These are phyloP conservation scores for Gloeopeniophorella convolvens DNA, from an alignment of 768 basidiomycete species.

Conservation along the genomic window DNA sequence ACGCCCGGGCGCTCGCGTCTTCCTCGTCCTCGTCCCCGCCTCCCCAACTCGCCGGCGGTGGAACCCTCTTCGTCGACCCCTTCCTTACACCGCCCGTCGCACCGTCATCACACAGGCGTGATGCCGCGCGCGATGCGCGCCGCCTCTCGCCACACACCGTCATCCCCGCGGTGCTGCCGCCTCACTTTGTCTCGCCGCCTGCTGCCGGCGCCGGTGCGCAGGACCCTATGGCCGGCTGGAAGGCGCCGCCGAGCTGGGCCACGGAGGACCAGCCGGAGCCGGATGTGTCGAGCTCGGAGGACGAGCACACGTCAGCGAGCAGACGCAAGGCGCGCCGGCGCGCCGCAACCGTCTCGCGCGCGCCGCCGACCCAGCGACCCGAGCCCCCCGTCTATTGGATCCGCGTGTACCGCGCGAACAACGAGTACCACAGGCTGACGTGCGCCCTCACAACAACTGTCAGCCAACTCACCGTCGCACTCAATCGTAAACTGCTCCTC, in stretches of 20 bases:
- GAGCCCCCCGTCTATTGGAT: slow-evolving; percentile 40
- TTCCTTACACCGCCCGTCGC: slow-evolving; percentile 15
- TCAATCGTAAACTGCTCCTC: slow-evolving; percentile 51
- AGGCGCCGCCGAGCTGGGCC: slow-evolving; percentile 72
- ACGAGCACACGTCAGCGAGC: slow-evolving; percentile 23
- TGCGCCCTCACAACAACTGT: slow-evolving; percentile 64
- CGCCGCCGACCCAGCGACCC: neutral
- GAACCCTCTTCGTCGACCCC: slow-evolving; percentile 19
- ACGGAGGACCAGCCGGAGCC: slow-evolving; percentile 41
- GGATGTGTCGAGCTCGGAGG: slow-evolving; percentile 40
- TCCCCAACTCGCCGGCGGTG: neutral
- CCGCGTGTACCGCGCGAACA: slow-evolving; percentile 72
- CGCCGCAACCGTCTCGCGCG: slow-evolving; percentile 4
- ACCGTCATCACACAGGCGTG: slow-evolving; percentile 11
- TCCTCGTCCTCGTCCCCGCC: slow-evolving; percentile 15
- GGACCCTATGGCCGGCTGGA: slow-evolving; percentile 38
- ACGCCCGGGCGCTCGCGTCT: slow-evolving; percentile 5
- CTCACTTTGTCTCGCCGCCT: slow-evolving; percentile 9
- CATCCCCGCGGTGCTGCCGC: slow-evolving; percentile 6
- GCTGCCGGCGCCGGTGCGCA: slow-evolving; percentile 26
- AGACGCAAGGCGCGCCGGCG: slow-evolving; percentile 22
- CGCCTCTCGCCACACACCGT: slow-evolving; percentile 14
- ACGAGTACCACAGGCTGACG: slow-evolving; percentile 62
- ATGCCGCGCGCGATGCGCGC: slow-evolving; percentile 9
- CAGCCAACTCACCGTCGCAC: slow-evolving; percentile 50